Percentiles rank a stretch among this genome's conserved stretches.
phyloP scores from a whole-genome alignment of 208 protist species.

The Hexamita inflata region DNA sequence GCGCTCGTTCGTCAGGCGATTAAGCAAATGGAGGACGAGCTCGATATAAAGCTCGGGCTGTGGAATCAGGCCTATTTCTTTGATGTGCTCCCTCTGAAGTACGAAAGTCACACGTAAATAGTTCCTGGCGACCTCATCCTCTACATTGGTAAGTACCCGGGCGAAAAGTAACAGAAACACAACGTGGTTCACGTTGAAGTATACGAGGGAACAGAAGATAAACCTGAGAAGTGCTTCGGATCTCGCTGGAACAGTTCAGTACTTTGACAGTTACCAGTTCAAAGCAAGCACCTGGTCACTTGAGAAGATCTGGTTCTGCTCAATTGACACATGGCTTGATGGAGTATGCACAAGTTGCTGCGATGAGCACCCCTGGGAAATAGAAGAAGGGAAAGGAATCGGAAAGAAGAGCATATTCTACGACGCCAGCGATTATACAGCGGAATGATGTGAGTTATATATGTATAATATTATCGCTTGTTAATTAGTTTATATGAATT shows the following conservation, averaged over 20 bases:
- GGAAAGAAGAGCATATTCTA: too few species aligned
- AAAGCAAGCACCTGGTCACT: conserved; percentile 3
- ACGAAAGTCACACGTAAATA: not conserved
- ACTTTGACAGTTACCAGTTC: conserved; percentile 32
- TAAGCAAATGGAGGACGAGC: conserved; percentile 27
- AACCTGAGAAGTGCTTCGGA: conserved; percentile 23
- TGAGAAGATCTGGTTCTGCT: conserved; percentile 26
- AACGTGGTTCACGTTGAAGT: conserved; percentile 40
- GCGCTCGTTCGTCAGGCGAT: conserved; percentile 28
- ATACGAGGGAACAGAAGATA: conserved; percentile 24
- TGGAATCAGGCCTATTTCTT: conserved; percentile 38
- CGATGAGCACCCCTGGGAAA: conserved; percentile 17
- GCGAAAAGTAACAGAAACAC: conserved; percentile 26
- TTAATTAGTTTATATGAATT: too few species aligned
- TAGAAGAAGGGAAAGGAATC: too few species aligned
- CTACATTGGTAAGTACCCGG: conserved; percentile 1
- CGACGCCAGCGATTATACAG: too few species aligned
- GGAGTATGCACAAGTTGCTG: conserved; percentile 28
- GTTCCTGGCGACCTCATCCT: conserved; percentile 19
- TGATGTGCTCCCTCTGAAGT: conserved; percentile 21
- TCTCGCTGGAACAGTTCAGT: conserved; percentile 19
- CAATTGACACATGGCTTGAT: conserved; percentile 34
- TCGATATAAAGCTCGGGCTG: conserved; percentile 24
- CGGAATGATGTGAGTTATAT: too few species aligned
- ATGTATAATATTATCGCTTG: too few species aligned